These are phyloP conservation scores for Pleodorina starrii DNA, from an alignment of 139 green algal genomes.

Conservation along the genomic window DNA sequence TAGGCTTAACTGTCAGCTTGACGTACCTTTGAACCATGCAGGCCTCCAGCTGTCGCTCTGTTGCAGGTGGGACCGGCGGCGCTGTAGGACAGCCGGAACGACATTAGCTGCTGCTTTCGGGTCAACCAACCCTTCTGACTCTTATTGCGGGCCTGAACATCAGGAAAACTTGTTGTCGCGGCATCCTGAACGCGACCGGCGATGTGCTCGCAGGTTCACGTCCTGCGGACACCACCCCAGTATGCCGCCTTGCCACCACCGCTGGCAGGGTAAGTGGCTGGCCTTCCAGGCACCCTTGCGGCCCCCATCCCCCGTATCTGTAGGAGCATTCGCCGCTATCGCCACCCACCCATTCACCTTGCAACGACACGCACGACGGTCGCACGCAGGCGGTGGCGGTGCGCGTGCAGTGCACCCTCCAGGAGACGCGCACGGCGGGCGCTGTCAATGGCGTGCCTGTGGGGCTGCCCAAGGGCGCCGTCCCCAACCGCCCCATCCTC, in stretches of 20 bases:
- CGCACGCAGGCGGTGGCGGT: background rate
- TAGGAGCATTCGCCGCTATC: too few species aligned
- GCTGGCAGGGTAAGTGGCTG: background rate
- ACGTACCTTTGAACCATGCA: slow-evolving; percentile 1
- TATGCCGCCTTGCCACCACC: background rate
- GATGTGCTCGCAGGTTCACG: background rate
- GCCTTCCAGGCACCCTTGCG: too few species aligned
- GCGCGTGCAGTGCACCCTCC: slow-evolving; percentile 30
- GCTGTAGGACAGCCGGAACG: background rate
- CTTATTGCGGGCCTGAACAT: background rate
- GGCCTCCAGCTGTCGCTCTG: slow-evolving; percentile 4
- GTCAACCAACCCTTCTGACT: background rate
- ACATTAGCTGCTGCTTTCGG: background rate
- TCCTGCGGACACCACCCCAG: background rate
- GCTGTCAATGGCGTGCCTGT: slow-evolving; percentile 16
- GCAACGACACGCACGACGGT: background rate
- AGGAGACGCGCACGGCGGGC: slow-evolving; percentile 14
- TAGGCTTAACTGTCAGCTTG: background rate
- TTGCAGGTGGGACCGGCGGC: slow-evolving; percentile 27
- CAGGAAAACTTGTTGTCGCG: background rate
- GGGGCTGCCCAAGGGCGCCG: slow-evolving; percentile 12
- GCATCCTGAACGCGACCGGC: background rate
- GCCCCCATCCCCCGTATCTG: too few species aligned
- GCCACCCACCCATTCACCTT: background rate
- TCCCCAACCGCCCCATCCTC: slow-evolving; percentile 59